Base-by-base conservation (phyloP, 495 filamentous ascomycete genomes). In the Parachaetomium inaequale region DNA sequence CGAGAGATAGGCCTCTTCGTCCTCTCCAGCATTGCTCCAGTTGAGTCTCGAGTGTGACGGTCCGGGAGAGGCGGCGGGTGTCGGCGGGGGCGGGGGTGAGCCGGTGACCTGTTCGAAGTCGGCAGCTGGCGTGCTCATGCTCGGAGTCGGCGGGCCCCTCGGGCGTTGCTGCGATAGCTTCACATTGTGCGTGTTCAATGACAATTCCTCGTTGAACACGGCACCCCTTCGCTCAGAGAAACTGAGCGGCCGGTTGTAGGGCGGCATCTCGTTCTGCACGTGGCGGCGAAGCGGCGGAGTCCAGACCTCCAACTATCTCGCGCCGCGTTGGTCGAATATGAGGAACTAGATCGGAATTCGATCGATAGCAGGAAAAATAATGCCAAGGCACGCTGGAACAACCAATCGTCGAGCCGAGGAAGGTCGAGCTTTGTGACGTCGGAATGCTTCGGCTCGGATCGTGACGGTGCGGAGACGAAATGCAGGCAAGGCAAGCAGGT, bases 81-180 rank as follows among this genome's bases (percentile, higher is more conserved):
- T 84, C 12, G 82, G 82, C 23, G 82, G 82, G 5, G 80, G 81
- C 1, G 81, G 81, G 2, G 81, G 81, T 32, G 79, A 81, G n/a
- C 79, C 79, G 21, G 78, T 79, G 42, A 80, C 71, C 61, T 81
- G 78, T 42, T 84, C 81, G 61, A 82, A 82, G 50, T 84, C 81
- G 32, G 80, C 79, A 7, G 80, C 80, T 1, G 82, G 82, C 6
- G 81, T 85, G 60, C 73, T 81, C 80, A 84, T 82, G 65, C 78
- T 84, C 29, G 81, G 81, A 7, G 81, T 85, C 19, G 82, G 82
- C 12, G 82, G 82, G 2, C 81, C 81, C 66, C 81, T 67, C 3
- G 68, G 72, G 2, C 69, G 72, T 55, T 75, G 74, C 49, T 81
- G 81, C 2, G 77, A 65, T 66, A 82, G 75, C 67, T 83, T 84